Base-by-base conservation (phyloP, 805 yeast species). In the Wickerhamiella siamensis region DNA sequence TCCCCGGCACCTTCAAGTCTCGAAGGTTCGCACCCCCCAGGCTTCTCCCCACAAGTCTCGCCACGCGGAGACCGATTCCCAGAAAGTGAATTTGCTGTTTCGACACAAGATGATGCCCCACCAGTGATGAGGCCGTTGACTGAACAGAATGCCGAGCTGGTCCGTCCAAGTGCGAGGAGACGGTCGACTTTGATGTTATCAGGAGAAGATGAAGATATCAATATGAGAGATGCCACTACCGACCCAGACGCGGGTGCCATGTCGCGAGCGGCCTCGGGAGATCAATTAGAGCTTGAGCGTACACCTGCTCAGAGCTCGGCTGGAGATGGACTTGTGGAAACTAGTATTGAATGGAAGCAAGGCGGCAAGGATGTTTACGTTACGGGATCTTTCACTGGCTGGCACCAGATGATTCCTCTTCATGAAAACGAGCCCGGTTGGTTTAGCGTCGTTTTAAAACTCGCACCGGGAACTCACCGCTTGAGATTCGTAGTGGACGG, bases 361-460 rank as follows among this genome's bases (percentile, higher is more conserved):
- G 97, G 97, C n/a, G 98, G 98, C 46, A 74, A 74, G 39, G 82
- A 82, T 53, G 97, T 91, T 2, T 91, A 86, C 59, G 95, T 88
- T 12, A 91, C 96, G 29, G 98, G 98, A 39, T 82, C 96, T 1
- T 88, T 88, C 62, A 91, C 98, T 0, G 95, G 95, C 3, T 91
- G 98, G 97, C 70, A 95, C 51, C 88, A 87, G 62, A 88, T 91
- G 97, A 87, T 88, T 55, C 94, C 94, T 32, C 65, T 91, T 52
- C 70, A 70, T 24, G 75, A 63, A n/a, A 45, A 48, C 34, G 58
- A 52, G 27, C 50, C 44, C 37, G 55, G 52, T 31, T 50, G 40
- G 31, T 61, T 61, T 42, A 48, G 47, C 8, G 58, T 58, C 2
- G 53, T 55, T n/a, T 47, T 61, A 26, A 57, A 58, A 44, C 53